These are phyloP conservation scores for Clarireedia paspali DNA, from an alignment of 2,329 filamentous ascomycete species.

Conservation along the genomic window DNA sequence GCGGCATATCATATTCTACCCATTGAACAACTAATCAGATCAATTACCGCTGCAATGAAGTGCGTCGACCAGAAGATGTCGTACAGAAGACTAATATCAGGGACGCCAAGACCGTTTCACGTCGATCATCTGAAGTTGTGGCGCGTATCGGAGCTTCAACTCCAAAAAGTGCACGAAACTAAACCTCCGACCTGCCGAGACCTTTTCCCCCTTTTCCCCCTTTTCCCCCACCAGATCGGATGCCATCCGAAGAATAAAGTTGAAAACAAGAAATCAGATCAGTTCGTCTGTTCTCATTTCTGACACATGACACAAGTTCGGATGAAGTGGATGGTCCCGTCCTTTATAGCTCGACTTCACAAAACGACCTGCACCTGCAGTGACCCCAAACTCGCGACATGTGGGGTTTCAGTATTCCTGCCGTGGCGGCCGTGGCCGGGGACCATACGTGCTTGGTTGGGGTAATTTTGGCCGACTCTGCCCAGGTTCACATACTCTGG, in stretches of 20 bases:
- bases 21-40: background rate
- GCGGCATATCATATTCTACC: no score
- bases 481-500: no score
- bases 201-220: background rate
- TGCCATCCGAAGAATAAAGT: slow-evolving; percentile 2
- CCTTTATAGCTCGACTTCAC: no score
- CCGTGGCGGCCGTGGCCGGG: no score
- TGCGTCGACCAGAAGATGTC: background rate
- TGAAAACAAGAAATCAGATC: background rate
- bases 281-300: background rate
- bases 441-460: background rate
- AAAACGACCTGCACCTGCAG: no score
- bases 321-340: background rate
- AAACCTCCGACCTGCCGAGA: background rate
- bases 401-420: slow-evolving; percentile 1
- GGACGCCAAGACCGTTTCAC: slow-evolving; percentile 2
- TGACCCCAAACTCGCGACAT: background rate
- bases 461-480: no score
- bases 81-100: background rate
- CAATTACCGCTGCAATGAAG: background rate
- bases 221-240: background rate
- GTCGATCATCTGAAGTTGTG: slow-evolving; percentile 4
- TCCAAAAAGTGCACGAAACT: background rate
- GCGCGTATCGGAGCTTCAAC: background rate
- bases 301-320: background rate